Base-by-base conservation (phyloP, 2,329 filamentous ascomycete genomes). In the Colletotrichum zoysiae region DNA sequence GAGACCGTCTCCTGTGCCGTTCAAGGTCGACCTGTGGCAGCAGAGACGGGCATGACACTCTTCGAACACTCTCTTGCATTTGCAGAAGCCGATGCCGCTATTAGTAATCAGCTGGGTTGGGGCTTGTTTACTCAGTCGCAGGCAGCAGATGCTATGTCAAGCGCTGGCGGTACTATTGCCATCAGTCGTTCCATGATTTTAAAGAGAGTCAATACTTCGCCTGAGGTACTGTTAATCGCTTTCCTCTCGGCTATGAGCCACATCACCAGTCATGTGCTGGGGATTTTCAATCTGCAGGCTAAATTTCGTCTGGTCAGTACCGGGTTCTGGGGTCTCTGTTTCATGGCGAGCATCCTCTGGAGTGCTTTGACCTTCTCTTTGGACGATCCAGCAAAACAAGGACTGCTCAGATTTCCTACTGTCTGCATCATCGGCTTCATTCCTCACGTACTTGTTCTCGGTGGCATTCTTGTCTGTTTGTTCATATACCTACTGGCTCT, bases 41-140 rank as follows among this genome's bases (percentile, higher is more conserved):
- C 93, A 0, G 96, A 98, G 82, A 97, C 94, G 1, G 95, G 95
- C 23, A 97, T 98, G 93, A 97, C 95, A 0, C 88, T 98, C 2
- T 97, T 98, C 77, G 96, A 99, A 79, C 95, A 98, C 78, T 98
- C 95, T 0, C 86, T 99, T 11, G 95, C 95, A 2, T 99, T 98
- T 82, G 94, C 95, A 14, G 96, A 99, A 81, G 95, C 95, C 11
- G 96, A 99, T 80, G 92, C 93, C 40, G 93, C 95, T 74, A 91
- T 98, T 57, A 91, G 91, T 76, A 93, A 91, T 75, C 93, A 95
- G 62, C 88, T 97, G 18, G 92, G 92, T 16, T 89, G 95, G 80
- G 90, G 91, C 0, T 77, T 90, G 0, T 92, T 93, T 77, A 85
- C 74, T 78, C 87, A 65, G 85, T 87, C 83, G 16, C 82, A 84